These are phyloP conservation scores for Arthroderma sp. DNA, from an alignment of 2,329 filamentous ascomycete genomes.

Conservation along the genomic window DNA sequence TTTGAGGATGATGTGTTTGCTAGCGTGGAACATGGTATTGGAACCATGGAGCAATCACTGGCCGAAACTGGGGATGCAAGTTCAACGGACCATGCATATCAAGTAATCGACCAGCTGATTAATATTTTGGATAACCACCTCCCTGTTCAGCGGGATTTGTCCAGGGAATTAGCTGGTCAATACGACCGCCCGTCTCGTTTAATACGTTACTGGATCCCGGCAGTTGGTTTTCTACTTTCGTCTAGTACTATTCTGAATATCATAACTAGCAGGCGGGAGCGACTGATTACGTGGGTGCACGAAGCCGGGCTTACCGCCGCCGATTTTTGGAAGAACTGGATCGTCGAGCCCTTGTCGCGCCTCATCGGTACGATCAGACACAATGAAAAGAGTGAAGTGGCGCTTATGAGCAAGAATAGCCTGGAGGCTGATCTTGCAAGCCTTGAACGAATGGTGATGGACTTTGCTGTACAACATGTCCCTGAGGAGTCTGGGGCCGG, in stretches of 20 bases:
- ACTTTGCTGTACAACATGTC: slow-evolving; percentile 79
- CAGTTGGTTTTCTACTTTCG: slow-evolving; percentile 57
- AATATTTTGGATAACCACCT: slow-evolving; percentile 56
- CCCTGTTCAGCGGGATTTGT: slow-evolving; percentile 50
- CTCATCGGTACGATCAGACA: slow-evolving; percentile 86
- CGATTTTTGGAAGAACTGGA: slow-evolving; percentile 96
- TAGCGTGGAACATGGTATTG: slow-evolving; percentile 48
- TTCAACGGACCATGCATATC: slow-evolving; percentile 12
- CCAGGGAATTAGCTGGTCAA: slow-evolving; percentile 42
- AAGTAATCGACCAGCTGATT: slow-evolving; percentile 24
- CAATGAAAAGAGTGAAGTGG: slow-evolving; percentile 83
- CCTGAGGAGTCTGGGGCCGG: slow-evolving; percentile 39
- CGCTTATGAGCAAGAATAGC: slow-evolving; percentile 89
- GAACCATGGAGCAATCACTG: slow-evolving; percentile 39
- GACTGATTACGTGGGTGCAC: slow-evolving; percentile 66
- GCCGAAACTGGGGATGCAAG: slow-evolving; percentile 27
- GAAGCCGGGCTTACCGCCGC: slow-evolving; percentile 65
- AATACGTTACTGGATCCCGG: slow-evolving; percentile 81
- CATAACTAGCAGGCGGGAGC: slow-evolving; percentile 57
- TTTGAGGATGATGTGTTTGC: slow-evolving; percentile 45
- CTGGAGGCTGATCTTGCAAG: slow-evolving; percentile 81
- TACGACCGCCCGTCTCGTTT: slow-evolving; percentile 65
- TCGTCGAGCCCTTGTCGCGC: slow-evolving; percentile 70
- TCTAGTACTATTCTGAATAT: slow-evolving; percentile 78
- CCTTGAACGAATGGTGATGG: slow-evolving; percentile 93